Conservation (phyloP, 2,329 filamentous ascomycete species). For the Arthrobotrys megalospora region DNA sequence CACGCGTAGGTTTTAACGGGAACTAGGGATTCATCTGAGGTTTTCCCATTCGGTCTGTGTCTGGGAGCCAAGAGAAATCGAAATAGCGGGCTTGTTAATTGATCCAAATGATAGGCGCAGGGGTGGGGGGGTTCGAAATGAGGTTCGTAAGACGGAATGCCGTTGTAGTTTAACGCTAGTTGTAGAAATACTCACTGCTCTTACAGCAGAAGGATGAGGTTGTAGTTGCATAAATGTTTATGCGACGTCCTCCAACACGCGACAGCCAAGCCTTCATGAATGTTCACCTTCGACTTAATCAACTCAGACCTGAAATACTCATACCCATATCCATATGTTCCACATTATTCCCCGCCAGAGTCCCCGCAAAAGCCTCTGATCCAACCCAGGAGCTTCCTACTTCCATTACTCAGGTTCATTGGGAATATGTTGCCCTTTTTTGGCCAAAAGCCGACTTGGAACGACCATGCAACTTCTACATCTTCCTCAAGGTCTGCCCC, state of each 20-base stretch:
- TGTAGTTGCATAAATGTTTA: conserved; percentile 8
- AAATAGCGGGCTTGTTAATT: not conserved
- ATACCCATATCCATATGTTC: too few species aligned
- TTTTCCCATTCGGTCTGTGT: conserved; percentile 1
- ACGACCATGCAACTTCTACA: conserved; percentile 42
- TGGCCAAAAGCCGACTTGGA: not conserved
- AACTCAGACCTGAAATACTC: not conserved
- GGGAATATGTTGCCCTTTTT: conserved; percentile 7
- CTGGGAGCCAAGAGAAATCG: not conserved
- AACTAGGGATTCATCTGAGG: conserved; percentile 25
- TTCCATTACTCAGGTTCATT: not conserved
- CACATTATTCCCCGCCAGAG: not conserved
- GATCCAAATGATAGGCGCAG: not conserved
- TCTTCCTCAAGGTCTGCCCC: conserved; percentile 54
- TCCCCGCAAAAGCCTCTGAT: not conserved
- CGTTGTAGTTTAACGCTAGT: not conserved
- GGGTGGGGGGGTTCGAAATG: not conserved
- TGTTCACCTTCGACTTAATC: conserved; percentile 1
- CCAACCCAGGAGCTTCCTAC: not conserved
- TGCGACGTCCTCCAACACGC: conserved; percentile 9
- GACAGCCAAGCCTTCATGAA: conserved; percentile 12
- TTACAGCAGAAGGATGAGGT: too few species aligned
- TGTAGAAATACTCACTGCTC: not conserved
- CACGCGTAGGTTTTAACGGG: conserved; percentile 13
- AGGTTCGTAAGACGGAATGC: too few species aligned